Base-by-base conservation (phyloP, 2,329 filamentous ascomycete genomes). In the Pyricularia sp. region DNA sequence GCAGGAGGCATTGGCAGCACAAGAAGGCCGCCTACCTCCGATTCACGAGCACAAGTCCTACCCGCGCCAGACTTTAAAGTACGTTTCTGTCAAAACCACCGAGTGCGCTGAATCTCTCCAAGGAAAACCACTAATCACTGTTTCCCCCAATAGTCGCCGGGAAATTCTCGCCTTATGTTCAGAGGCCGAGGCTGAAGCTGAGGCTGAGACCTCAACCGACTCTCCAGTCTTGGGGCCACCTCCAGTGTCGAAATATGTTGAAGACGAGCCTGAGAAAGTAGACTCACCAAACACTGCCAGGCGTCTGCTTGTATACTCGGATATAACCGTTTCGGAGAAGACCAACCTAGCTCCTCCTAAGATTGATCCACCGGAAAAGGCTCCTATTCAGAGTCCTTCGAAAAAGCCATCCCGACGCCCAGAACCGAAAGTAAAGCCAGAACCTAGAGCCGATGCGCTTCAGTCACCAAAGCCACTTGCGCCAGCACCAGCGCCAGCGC, bases 41-140 rank as follows among this genome's bases (percentile, higher is more conserved):
- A 91, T 93, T 63, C 77, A 82, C 49, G 90, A 93, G 73, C 83
- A 85, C 72, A 90, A 89, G 70, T 75, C 79, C 2, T 90, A 84
- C 70, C 86, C 88, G 12, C 79, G 89, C 64, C 80, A 81, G 69
- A 90, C 88, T 10, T 78, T 92, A 71, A 87, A 84, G 88, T 90
- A 78, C 66, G 83, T 77, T 30, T 62, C n/a, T 24, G 4, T 12
- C 6, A 49, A 13, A 49, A 3, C 24, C 13, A 66, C 26, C 4
- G 22, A 16, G 1, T 53, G 30, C 2, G 40, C 13, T 24, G 49
- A 5, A 13, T 3, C 16, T 57, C 4, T 19, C 5, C 19, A 10
- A 10, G 22, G 10, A 2, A 59, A n/a, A 12, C 30, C 1, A 7
- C 62, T 49, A 68, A 61, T 74, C 78, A 70, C 79, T 73, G 19